Base-by-base conservation (phyloP, 2,329 filamentous ascomycete species). In the Fusarium hostae region DNA sequence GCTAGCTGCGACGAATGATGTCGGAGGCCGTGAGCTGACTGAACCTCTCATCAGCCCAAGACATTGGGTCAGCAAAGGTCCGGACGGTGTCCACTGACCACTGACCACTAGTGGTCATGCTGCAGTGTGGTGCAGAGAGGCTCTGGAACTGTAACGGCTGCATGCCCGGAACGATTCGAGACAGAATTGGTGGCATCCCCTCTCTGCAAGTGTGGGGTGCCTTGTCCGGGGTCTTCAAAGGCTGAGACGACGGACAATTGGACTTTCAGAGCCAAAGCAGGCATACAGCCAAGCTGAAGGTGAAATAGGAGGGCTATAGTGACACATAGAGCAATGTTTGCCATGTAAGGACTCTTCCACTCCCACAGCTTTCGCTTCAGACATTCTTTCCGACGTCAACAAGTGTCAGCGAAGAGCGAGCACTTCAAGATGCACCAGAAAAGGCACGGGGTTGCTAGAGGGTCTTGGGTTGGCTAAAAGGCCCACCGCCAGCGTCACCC, bases 391-490 rank as follows among this genome's bases (percentile, higher is more conserved):
- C 18, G 47, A 54, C 34, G 32, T 70, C 47, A 44, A 56, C 43
- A 47, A 56, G n/a, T 39, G 30, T 52, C 43, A 69, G 37, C 57
- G 24, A 48, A 52, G 54, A 43, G 28, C 66, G 28, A 71, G 52
- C 39, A 66, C 41, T 59, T 63, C 59, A 56, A 60, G 45, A 61
- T 40, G 43, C 51, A 47, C 57, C 51, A 47, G 37, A 26, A 60
- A 58, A 75, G 57, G 66, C 73, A 76, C 70, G 68, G 72, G 71
- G 71, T 67, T 71, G 57, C 60, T 59, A 65, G 61, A 75, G 59
- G 61, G 59, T 74, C 52, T 59, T 75, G 56, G 70, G 67, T 73
- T 75, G 71, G 72, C 66, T 59, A 41, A 39, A 28, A 57, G 70
- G 63, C 55, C 70, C 70, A 73, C 70, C 58, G 57, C 22, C 70